Evolutionary conservation across 306 rosid genomes (phyloP), one percentile per base, ranked within the genome.

Genomic region (Prunus kanzakura): DNA sequence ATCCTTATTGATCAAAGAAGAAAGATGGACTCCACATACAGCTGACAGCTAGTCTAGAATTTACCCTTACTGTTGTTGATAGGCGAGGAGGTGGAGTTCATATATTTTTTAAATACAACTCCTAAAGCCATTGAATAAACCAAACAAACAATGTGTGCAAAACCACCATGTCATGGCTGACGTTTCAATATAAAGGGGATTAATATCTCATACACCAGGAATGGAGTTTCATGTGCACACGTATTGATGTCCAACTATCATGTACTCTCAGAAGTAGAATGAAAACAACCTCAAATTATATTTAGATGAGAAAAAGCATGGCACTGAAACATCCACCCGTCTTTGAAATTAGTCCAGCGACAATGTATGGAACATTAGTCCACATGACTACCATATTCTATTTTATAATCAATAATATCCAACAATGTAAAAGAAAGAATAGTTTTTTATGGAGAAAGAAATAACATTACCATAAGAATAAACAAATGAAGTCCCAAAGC

Each of bases 391-490:
- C 38, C 8, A 35, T 35, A 35, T 35, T 35, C 8, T 35, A 35
- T 35, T 35, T 35, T 35, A 35, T 72, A 6, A 43, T 3, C 43
- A 38, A 41, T 38, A 13, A 11, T 8, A 23, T 6, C 19, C 22
- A 18, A 18, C 30, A 2, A 25, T 12, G 61, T 20, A 18, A 25
- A 65, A 30, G 7, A 13, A 1, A 30, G 2, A 8, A 65, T 18
- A 8, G 0, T 23, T 3, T 47, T 41, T 6, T 50, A 25, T 13
- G 61, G 64, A 76, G 38, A 58, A 45, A 62, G 72, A 70, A 66
- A 71, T 41, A 57, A 76, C 13, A 23, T 84, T 89, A 89, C 97
- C 97, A 89, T 89, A 46, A 55, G 78, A 75, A 63, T 66, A 72
- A 79, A 73, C 58, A 25, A 68, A 63, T 77, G 20, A 70, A 54